phyloP scores from a whole-genome alignment of 2,329 filamentous ascomycete species.

The Penicillium freii region DNA sequence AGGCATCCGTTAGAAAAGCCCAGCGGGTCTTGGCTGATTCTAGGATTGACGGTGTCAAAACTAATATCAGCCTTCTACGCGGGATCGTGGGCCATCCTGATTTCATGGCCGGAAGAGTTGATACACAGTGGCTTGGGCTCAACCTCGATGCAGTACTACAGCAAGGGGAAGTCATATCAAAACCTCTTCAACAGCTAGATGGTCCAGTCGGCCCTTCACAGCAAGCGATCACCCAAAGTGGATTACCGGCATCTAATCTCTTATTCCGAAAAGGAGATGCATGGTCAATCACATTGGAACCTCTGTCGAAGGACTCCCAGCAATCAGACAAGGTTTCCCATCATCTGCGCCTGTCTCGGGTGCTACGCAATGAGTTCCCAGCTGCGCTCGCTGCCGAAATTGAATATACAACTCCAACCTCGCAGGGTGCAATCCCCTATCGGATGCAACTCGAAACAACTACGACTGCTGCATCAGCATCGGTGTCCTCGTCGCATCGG shows the following conservation, averaged over 20 bases:
- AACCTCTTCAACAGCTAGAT: constrained; percentile 4
- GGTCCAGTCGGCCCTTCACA: not conserved
- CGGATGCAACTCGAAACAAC: constrained; percentile 48
- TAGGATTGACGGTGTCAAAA: constrained; percentile 56
- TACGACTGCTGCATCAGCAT: constrained; percentile 45
- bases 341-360: constrained; percentile 54
- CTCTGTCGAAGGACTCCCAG: constrained; percentile 22
- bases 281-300: constrained; percentile 53
- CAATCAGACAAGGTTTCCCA: constrained; percentile 35
- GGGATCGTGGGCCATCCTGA: constrained; percentile 53
- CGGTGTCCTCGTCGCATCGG: constrained; percentile 44
- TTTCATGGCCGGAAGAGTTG: constrained; percentile 50
- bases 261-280: constrained; percentile 60
- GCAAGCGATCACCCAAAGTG: constrained; percentile 13
- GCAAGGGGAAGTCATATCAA: constrained; percentile 31
- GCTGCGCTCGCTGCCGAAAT: constrained; percentile 54
- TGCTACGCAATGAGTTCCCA: constrained; percentile 62
- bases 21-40: constrained; percentile 57
- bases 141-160: constrained; percentile 46
- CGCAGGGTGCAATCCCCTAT: constrained; percentile 40
- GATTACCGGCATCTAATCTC: constrained; percentile 37
- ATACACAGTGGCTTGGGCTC: constrained; percentile 59
- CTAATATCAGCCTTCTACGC: constrained; percentile 55
- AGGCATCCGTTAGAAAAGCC: constrained; percentile 54
- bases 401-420: constrained; percentile 45